Evolutionary conservation across 352 stramenopile species (phyloP).

Genomic region (Phytopythium vexans): DNA sequence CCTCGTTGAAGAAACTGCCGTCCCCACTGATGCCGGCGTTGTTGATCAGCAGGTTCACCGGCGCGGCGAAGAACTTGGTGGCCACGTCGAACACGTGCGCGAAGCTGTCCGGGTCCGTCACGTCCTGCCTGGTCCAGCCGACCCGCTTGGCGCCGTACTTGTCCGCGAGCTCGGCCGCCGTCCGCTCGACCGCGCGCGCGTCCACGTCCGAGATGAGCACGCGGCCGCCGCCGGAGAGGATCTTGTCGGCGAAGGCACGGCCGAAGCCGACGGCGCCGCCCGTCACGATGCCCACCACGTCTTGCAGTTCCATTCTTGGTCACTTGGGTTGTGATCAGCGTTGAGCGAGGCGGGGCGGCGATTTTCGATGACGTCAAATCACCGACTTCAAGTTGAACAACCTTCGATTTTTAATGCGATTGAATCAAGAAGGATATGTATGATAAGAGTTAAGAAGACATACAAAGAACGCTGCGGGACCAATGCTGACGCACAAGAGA

Average conservation of each 20-base stretch:
- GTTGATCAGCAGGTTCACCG: constrained; percentile 76
- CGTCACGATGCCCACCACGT: constrained; percentile 72
- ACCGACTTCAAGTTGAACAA: too few species aligned
- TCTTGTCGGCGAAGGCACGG: constrained; percentile 53
- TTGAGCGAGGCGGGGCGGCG: too few species aligned
- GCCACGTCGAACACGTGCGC: constrained; percentile 53
- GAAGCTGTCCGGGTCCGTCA: constrained; percentile 65
- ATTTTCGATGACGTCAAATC: too few species aligned
- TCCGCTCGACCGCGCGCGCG: constrained; percentile 42
- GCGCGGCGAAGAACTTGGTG: constrained; percentile 46
- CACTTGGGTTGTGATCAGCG: too few species aligned
- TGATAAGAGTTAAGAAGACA: too few species aligned
- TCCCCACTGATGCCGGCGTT: constrained; percentile 77
- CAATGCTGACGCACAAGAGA: too few species aligned
- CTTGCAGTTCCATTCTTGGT: constrained; percentile 48
- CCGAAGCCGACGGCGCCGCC: constrained; percentile 67
- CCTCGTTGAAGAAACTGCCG: constrained; percentile 42
- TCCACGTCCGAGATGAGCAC: constrained; percentile 81
- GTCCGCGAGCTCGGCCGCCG: constrained; percentile 49
- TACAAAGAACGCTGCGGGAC: too few species aligned
- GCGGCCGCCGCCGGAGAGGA: constrained; percentile 45
- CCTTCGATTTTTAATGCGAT: too few species aligned
- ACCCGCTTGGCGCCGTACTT: constrained; percentile 40
- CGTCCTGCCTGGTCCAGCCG: constrained; percentile 61
- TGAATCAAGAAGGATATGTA: too few species aligned